phyloP scores from a whole-genome alignment of 2,329 filamentous ascomycete species.

The Cladophialophora yegresii region DNA sequence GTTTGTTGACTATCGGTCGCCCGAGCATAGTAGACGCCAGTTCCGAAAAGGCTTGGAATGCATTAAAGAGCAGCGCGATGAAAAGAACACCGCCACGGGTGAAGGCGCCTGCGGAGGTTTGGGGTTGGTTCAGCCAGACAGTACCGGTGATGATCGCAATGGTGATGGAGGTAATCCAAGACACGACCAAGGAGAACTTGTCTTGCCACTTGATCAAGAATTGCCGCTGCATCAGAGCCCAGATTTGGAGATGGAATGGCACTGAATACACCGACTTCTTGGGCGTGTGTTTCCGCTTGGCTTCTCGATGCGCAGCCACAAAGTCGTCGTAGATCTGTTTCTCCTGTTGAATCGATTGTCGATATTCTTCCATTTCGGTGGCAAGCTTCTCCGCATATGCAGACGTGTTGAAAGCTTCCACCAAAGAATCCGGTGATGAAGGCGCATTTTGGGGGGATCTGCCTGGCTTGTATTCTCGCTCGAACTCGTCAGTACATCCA shows the following conservation, averaged over 20 bases:
- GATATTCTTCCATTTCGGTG: slow-evolving; percentile 70
- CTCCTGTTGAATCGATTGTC: slow-evolving; percentile 63
- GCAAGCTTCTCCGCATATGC: slow-evolving; percentile 58
- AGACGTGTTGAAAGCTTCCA: slow-evolving; percentile 70
- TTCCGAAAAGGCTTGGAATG: slow-evolving; percentile 83
- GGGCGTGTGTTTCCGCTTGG: slow-evolving; percentile 71
- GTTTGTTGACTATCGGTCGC: slow-evolving; percentile 77
- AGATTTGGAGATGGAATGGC: slow-evolving; percentile 79
- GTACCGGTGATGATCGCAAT: slow-evolving; percentile 79
- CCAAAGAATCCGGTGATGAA: slow-evolving; percentile 66
- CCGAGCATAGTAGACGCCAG: slow-evolving; percentile 73
- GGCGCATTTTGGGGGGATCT: slow-evolving; percentile 67
- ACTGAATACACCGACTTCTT: slow-evolving; percentile 78
- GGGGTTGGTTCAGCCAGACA: slow-evolving; percentile 70
- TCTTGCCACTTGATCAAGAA: slow-evolving; percentile 86
- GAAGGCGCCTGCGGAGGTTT: slow-evolving; percentile 69
- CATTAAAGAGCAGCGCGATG: slow-evolving; percentile 77
- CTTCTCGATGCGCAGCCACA: slow-evolving; percentile 70
- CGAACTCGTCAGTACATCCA: slow-evolving; percentile 79
- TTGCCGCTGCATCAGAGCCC: slow-evolving; percentile 80
- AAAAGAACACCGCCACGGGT: slow-evolving; percentile 81
- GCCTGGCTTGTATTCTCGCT: slow-evolving; percentile 72
- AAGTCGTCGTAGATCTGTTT: slow-evolving; percentile 74
- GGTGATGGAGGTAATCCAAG: slow-evolving; percentile 70
- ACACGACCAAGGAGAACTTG: slow-evolving; percentile 71